Base-by-base conservation (phyloP, 495 filamentous ascomycete species). In the Penicillium alfredii region DNA sequence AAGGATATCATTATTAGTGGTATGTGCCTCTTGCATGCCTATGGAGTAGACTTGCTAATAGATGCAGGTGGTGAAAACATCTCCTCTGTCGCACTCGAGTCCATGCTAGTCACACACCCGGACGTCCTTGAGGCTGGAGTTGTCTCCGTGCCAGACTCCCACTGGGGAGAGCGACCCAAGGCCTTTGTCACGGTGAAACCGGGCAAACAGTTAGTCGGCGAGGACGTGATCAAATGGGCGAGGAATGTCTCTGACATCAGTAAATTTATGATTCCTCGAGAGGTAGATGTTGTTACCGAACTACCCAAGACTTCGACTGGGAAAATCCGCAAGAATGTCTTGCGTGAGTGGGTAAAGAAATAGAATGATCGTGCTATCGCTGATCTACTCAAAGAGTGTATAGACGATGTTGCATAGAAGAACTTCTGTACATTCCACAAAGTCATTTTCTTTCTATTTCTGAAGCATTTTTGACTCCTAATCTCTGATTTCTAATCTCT, bases 1-100 rank as follows among this genome's bases (percentile, higher is more conserved):
- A 98, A 97, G 66, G 92, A 98, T 56, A 96, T 98, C 29, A 97
- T 98, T 33, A 98, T 98, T 42, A 94, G 87, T 44, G 92, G 88
- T 89, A 70, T 36, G 75, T 64, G 8, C 16, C 16, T n/a, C 15
- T 20, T 10, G 8, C 4, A 13, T 10, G 2, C 8, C 4, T 12
- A 11, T 34, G 5, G 18, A 12, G 8, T 14, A 13, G 6, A 30
- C 15, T 40, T 25, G 56, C 25, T 49, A 12, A 31, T 34, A 17
- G 37, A 8, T 15, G 21, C 34, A 92, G 88, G 92, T 30, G 92
- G 92, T 36, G 92, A 98, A 58, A 98, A 98, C 53, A 97, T 98
- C 36, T 94, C 86, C 7, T 92, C 85, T 2, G 82, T 98, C 7
- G 86, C 89, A 1, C 76, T 98, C 4, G 92, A 98, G 64, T 74